Evolutionary conservation across 2,329 filamentous ascomycete species (phyloP).

Genomic region (Penicillium sp.): DNA sequence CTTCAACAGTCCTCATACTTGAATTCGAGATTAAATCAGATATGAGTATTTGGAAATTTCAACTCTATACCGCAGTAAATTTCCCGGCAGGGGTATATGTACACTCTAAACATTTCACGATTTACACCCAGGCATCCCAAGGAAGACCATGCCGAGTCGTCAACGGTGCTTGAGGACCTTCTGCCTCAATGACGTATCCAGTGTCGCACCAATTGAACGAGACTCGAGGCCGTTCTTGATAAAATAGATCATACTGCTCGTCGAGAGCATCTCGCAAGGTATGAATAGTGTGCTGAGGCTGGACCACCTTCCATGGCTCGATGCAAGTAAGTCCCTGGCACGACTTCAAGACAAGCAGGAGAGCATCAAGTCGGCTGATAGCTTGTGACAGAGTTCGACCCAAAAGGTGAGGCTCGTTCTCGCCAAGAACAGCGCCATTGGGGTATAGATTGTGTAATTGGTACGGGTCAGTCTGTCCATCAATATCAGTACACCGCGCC

Average conservation of each 20-base stretch:
- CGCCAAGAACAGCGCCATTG: neutral
- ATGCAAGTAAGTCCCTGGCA: slow-evolving; percentile 38
- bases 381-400: slow-evolving; percentile 20
- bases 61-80: neutral
- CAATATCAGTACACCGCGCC: neutral
- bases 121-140: slow-evolving; percentile 27
- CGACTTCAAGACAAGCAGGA: slow-evolving; percentile 41
- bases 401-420: slow-evolving; percentile 14
- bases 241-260: slow-evolving; percentile 34
- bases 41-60: neutral
- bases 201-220: slow-evolving; percentile 36
- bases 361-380: slow-evolving; percentile 33
- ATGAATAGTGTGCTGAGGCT: slow-evolving; percentile 30
- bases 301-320: slow-evolving; percentile 39
- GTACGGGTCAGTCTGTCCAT: slow-evolving; percentile 34
- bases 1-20: too few relatives aligned
- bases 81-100: neutral
- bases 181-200: slow-evolving; percentile 38
- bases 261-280: slow-evolving; percentile 35
- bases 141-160: slow-evolving; percentile 19
- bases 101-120: neutral
- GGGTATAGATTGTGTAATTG: slow-evolving; percentile 37
- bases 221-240: slow-evolving; percentile 32
- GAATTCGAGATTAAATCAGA: neutral
- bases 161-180: slow-evolving; percentile 33